Percentiles rank a stretch among this genome's conserved stretches.
Conservation (phyloP, 805 yeast genomes). For the Sporopachydermia lactativora region DNA sequence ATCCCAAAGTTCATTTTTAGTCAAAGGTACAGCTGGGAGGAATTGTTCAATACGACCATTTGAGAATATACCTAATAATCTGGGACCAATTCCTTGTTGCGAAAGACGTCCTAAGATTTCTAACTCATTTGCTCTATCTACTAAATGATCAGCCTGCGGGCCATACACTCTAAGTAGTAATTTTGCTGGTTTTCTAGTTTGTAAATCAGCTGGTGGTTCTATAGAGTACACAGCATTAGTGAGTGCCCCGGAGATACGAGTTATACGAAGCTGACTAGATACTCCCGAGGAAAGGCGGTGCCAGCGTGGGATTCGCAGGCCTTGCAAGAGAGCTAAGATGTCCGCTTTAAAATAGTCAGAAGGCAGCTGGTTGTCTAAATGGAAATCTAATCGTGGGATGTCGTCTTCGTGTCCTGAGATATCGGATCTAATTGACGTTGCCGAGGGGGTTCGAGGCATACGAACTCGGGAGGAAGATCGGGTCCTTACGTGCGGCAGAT, state of each 20-base stretch:
- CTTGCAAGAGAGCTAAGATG: constrained; percentile 46
- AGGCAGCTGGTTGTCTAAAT: constrained; percentile 67
- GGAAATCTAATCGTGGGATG: constrained; percentile 39
- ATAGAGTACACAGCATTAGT: constrained; percentile 82
- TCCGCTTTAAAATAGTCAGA: constrained; percentile 77
- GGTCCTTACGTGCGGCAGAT: not conserved
- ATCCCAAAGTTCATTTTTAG: constrained; percentile 57
- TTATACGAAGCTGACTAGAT: constrained; percentile 33
- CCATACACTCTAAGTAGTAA: constrained; percentile 79
- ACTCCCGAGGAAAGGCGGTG: constrained; percentile 27
- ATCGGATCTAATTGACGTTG: not conserved
- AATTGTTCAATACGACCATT: constrained; percentile 95
- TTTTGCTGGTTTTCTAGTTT: constrained; percentile 31
- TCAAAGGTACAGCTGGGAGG: constrained; percentile 66
- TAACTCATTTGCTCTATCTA: constrained; percentile 76
- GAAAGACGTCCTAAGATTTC: constrained; percentile 60
- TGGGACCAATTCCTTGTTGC: constrained; percentile 72
- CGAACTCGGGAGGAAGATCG: not conserved
- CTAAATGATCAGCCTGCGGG: constrained; percentile 68
- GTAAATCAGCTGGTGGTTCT: constrained; percentile 30
- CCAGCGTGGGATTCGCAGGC: constrained; percentile 70
- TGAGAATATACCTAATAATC: constrained; percentile 72
- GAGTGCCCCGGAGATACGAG: constrained; percentile 80
- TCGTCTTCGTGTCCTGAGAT: constrained; percentile 15
- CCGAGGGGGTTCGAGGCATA: constrained; percentile 1